Evolutionary conservation across 2,329 filamentous ascomycete species (phyloP), one percentile per base, ranked within the genome.

Genomic region (Helotiales sp.): DNA sequence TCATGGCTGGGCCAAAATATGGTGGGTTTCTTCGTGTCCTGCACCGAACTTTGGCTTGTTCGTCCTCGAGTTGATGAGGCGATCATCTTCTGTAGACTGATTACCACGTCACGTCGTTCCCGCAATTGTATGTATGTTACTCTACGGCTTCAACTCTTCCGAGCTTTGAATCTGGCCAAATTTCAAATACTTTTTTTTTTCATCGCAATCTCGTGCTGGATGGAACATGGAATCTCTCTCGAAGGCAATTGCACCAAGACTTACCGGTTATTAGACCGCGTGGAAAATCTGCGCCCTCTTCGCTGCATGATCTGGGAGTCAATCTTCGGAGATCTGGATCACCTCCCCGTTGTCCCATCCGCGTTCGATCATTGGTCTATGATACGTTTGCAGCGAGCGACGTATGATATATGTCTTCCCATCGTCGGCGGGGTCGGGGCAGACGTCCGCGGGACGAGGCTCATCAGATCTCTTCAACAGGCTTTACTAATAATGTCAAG

Each of bases 351-450:
- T n/a, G n/a, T n/a, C n/a, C n/a, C n/a, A n/a, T n/a, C n/a, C n/a
- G n/a, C n/a, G n/a, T n/a, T n/a, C n/a, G n/a, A n/a, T 30, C 15
- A 15, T 24, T 40, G 36, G 36, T 22, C 36, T 10, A 19, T 19
- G 36, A 22, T 17, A 40, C 1, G 24, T 40, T 19, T 22, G 24
- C 9, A 40, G 34, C 13, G n/a, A n/a, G n/a, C n/a, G n/a, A n/a
- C n/a, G 8, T 9, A n/a, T 29, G 33, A 36, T 38, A 19, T 38
- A 58, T 58, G 55, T 47, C 55, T 34, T 38, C 38, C 19, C 34
- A 58, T 13, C 50, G 50, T 13, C 31, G 29, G n/a, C 50, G 55
- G 13, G 55, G 55, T 50, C 55, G 51, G 27, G 51, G 55, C n/a
- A 54, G 54, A 49, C 55, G 51, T 31, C 55, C 55, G 12, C 42